phyloP scores from a whole-genome alignment of 2,329 filamentous ascomycete genomes.

The Lomentospora prolificans region DNA sequence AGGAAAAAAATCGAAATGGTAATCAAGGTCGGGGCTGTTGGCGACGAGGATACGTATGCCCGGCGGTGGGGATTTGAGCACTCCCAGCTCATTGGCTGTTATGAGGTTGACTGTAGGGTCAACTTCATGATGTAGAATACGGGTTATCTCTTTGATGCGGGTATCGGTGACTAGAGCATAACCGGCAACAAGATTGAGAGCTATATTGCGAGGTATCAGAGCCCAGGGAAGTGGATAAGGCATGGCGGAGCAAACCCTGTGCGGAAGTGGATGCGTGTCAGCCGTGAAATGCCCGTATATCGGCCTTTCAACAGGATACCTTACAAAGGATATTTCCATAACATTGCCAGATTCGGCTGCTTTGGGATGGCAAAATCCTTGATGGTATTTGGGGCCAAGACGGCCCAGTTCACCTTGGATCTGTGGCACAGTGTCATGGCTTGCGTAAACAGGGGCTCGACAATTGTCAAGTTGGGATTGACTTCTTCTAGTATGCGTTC shows the following conservation, averaged over 20 bases:
- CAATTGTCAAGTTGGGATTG: constrained; percentile 28
- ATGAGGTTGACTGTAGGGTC: constrained; percentile 6
- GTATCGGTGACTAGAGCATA: constrained; percentile 13
- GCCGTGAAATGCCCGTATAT: no score
- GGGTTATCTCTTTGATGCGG: constrained; percentile 11
- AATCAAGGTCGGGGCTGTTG: constrained; percentile 25
- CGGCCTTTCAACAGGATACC: no score
- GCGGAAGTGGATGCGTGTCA: neutral
- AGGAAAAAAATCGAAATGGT: constrained; percentile 25
- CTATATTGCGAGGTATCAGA: constrained; percentile 30
- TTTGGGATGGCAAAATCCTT: constrained; percentile 27
- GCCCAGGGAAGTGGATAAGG: constrained; percentile 35
- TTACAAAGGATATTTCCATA: constrained; percentile 29
- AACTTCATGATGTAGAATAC: neutral
- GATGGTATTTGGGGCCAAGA: constrained; percentile 34
- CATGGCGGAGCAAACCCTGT: constrained; percentile 32
- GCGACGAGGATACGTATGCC: constrained; percentile 18
- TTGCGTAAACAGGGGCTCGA: constrained; percentile 33
- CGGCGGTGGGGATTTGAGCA: neutral
- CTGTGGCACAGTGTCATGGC: constrained; percentile 31
- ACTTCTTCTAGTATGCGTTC: constrained; percentile 24
- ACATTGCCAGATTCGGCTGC: constrained; percentile 24
- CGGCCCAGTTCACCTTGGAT: constrained; percentile 21
- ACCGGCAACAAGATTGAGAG: constrained; percentile 21
- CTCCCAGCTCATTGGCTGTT: constrained; percentile 8